These are phyloP conservation scores for Ceratorhiza oryzae-sativae DNA, from an alignment of 1,284 basidiomycete genomes.

Conservation along the genomic window DNA sequence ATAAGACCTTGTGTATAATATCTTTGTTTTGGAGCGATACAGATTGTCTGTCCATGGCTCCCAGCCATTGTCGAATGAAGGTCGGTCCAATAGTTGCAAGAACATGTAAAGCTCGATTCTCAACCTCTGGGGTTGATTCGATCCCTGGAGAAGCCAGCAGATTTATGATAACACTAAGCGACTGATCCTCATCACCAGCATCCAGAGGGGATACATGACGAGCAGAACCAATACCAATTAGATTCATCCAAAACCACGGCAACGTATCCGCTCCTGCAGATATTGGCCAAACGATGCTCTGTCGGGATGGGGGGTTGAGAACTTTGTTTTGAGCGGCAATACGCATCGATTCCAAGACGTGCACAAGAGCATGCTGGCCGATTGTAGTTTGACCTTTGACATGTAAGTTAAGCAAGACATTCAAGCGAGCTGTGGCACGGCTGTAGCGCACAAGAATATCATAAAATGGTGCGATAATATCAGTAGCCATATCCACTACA, in stretches of 20 bases:
- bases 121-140: neutral
- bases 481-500: neutral
- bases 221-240: neutral
- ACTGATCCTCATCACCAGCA: neutral
- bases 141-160: neutral
- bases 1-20: neutral
- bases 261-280: neutral
- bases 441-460: slow-evolving; percentile 15
- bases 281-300: neutral
- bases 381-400: neutral
- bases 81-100: neutral
- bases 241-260: neutral
- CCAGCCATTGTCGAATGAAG: neutral
- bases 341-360: neutral
- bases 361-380: neutral
- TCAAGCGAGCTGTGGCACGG: neutral
- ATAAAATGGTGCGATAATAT: neutral
- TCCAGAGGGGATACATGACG: neutral
- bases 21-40: neutral
- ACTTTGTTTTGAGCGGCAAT: neutral
- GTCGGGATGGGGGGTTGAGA: neutral
- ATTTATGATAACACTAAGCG: neutral
- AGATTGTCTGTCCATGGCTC: neutral
- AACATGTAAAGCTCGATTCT: neutral
- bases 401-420: neutral